Evolutionary conservation across 768 basidiomycete genomes (phyloP), one percentile per base, ranked within the genome.

Genomic region (Tricholoma sp.): DNA sequence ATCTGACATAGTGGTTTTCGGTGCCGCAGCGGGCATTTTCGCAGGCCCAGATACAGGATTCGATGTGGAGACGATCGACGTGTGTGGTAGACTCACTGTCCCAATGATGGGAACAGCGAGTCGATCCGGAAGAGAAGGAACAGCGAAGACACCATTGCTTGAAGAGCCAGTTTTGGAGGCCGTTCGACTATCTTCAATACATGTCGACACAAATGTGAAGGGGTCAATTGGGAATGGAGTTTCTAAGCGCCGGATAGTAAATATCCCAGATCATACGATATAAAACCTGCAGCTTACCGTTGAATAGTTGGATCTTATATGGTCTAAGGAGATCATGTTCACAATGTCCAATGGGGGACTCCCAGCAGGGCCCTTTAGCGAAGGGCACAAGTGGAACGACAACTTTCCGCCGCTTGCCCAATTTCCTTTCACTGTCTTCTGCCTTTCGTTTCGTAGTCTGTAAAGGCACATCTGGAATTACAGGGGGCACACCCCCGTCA

Each of bases 301-400:
- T 96, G 65, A 98, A 80, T 9, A 94, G 70, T 62, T 88, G 88
- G 60, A 96, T 86, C 48, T 81, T 78, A 65, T 92, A 94, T 24
- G 78, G 73, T 29, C 81, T 81, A 68, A 96, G 88, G 6, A 86
- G 80, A 45, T 86, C 84, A 57, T 85, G 83, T 42, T 80, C 77
- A 64, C 86, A 86, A 17, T 79, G 71, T 2, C 89, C 89, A 57
- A 95, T 74, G 10, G 67, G 68, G 1, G 75, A 69, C 68, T 96
- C 94, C 85, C 88, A 94, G 56, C 80, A 80, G 29, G 94, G 93
- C 3, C 94, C 94, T 68, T 86, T 92, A 17, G 79, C 76, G 61
- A 87, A 91, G 13, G 93, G 88, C 4, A 92, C 80, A 12, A 98
- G 79, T 2, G 88, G 89, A 4, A 88, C 76, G 28, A 93, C 85